phyloP scores from a whole-genome alignment of 163 green algal genomes.

The Volvox carteri region DNA sequence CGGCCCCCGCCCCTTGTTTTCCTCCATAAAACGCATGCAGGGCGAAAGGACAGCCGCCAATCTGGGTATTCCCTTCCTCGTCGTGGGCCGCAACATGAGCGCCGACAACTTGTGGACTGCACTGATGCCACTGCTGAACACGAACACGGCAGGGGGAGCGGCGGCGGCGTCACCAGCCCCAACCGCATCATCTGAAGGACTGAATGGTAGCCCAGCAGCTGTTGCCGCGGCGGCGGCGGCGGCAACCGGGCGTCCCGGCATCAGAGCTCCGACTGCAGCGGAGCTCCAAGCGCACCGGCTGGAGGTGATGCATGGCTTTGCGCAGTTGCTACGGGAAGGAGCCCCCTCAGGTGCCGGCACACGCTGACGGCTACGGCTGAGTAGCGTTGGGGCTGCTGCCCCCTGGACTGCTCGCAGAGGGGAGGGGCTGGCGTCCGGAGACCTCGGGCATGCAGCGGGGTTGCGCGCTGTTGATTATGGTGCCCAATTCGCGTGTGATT shows the following conservation, averaged over 20 bases:
- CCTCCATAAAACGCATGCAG: neutral
- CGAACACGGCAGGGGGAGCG: neutral
- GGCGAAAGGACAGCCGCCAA: conserved; percentile 57
- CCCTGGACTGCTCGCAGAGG: too few species aligned
- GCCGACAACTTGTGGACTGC: conserved; percentile 28
- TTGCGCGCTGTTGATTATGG: too few species aligned
- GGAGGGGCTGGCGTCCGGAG: too few species aligned
- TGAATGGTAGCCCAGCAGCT: conserved; percentile 1
- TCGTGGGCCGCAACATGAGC: conserved; percentile 56
- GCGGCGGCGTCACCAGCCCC: neutral
- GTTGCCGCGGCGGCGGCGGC: too few species aligned
- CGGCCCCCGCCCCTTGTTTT: too few species aligned
- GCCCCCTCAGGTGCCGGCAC: too few species aligned
- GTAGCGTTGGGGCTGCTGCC: too few species aligned
- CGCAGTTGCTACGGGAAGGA: neutral
- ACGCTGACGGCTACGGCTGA: too few species aligned
- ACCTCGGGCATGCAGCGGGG: too few species aligned
- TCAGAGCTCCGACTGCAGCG: neutral
- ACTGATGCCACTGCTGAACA: conserved; percentile 37
- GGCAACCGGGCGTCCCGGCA: too few species aligned
- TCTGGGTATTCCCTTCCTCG: conserved; percentile 44
- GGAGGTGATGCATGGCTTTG: conserved; percentile 28
- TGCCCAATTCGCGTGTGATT: too few species aligned
- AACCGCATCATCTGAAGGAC: too few species aligned
- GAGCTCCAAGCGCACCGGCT: conserved; percentile 11